A percentile compares a stretch with the other conserved stretches of the same genome.
These are phyloP conservation scores for Hirsutella thompsonii DNA, from an alignment of 2,329 filamentous ascomycete genomes.

Conservation along the genomic window DNA sequence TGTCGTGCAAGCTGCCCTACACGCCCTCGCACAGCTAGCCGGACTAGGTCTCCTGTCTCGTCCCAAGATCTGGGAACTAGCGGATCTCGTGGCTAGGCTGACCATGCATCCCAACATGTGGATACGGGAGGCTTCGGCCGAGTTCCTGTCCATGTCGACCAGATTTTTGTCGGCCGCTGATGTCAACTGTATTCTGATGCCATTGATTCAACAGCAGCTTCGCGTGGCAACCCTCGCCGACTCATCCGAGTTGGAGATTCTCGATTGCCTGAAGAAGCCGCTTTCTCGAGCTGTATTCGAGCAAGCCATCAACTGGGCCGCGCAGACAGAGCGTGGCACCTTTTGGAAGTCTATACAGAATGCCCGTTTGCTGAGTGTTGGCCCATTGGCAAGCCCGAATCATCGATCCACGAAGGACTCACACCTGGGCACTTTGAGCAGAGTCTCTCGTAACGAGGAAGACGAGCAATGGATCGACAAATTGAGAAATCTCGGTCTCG, in stretches of 20 bases:
- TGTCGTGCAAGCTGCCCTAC: constrained; percentile 80
- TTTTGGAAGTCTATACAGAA: constrained; percentile 78
- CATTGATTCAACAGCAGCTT: constrained; percentile 69
- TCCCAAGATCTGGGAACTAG: constrained; percentile 73
- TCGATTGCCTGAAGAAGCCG: constrained; percentile 75
- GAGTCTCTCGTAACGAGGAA: constrained; percentile 68
- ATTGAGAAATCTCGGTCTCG: constrained; percentile 72
- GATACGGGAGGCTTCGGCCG: constrained; percentile 81
- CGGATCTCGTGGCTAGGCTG: constrained; percentile 72
- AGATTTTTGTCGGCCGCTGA: constrained; percentile 69
- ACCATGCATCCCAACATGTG: constrained; percentile 90
- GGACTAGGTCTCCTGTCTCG: constrained; percentile 78
- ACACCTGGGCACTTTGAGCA: constrained; percentile 43
- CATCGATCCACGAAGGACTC: constrained; percentile 43
- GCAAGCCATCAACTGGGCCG: constrained; percentile 74
- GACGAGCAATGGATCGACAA: constrained; percentile 89
- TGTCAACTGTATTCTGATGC: constrained; percentile 68
- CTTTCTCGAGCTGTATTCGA: constrained; percentile 72
- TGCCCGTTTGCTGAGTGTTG: constrained; percentile 51
- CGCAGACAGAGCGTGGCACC: constrained; percentile 62
- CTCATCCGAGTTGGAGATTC: constrained; percentile 59
- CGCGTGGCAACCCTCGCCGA: constrained; percentile 55
- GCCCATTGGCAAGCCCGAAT: constrained; percentile 39
- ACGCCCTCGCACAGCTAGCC: constrained; percentile 80
- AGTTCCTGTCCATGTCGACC: constrained; percentile 69